A percentile compares a stretch with the other conserved stretches of the same genome.
These are phyloP conservation scores for Podospora fimiseda DNA, from an alignment of 495 filamentous ascomycete species.

Conservation along the genomic window DNA sequence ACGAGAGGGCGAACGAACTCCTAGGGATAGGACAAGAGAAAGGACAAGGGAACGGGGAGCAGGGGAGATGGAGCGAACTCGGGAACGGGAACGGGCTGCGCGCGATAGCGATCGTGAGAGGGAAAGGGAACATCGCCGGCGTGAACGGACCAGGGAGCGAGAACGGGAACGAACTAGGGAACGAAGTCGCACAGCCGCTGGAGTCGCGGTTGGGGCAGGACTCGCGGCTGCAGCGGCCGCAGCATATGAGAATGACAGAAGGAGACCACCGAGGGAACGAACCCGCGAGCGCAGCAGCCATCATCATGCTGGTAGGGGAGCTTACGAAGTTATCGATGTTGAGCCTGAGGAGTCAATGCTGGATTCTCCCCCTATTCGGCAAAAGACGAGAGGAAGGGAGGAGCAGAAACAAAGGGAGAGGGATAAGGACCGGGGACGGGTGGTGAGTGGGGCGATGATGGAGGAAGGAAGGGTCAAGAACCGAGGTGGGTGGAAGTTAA, in stretches of 20 bases:
- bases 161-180: conserved; percentile 17
- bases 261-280: neutral
- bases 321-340: too few species aligned
- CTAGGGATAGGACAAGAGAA: conserved; percentile 17
- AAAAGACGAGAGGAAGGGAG: conserved; percentile 18
- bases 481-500: neutral
- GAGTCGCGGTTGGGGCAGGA: neutral
- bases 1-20: conserved; percentile 22
- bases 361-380: neutral
- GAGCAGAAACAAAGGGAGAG: too few species aligned
- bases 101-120: conserved; percentile 1
- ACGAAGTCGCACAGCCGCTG: conserved; percentile 4
- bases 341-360: neutral
- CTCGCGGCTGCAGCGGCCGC: too few species aligned
- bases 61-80: neutral
- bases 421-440: conserved; percentile 25
- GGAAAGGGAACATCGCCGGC: neutral
- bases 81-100: neutral
- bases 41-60: conserved; percentile 16
- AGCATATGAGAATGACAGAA: neutral
- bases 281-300: neutral
- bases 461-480: conserved; percentile 53
- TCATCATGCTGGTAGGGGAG: neutral
- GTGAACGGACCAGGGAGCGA: conserved; percentile 6
- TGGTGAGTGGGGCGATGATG: conserved; percentile 61